Evolutionary conservation across 192 early-diverging fungal species (phyloP), one percentile per base, ranked within the genome.

Genomic region (Linderina pennispora): DNA sequence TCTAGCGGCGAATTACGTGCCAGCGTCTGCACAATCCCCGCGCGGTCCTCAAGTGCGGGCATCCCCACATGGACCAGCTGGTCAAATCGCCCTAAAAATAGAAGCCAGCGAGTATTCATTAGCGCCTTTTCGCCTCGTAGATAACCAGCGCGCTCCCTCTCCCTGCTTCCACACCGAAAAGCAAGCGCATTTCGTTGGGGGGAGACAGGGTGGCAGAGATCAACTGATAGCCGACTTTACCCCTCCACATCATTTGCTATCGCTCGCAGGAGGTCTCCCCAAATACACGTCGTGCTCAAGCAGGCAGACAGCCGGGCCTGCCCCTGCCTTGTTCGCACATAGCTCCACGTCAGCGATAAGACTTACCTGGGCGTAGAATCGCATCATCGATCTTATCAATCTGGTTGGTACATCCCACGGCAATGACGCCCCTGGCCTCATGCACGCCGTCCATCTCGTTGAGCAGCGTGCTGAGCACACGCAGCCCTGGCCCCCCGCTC

Each of bases 361-460:
- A n/a, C 32, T 48, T 77, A 76, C 82, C 86, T 47, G 87, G 87
- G 43, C 87, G 62, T 14, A 86, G 33, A 6, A 89, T 73, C 0
- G 87, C 87, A 58, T 89, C 92, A 48, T 99, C 96, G 36, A 99
- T 82, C 43, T 82, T 76, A 36, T 85, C 76, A 0, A 92, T 85
- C 36, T 86, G 71, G 56, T 94, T 99, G 0, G 96, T 97, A 77
- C 96, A 78, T 41, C 94, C 90, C 22, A 99, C 77, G 2, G 95
- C 84, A 33, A 98, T 71, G 3, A 99, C 91, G 1, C 82, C 80
- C 13, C 81, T 78, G 19, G 86, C 80, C 15, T 74, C 78, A 48
- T 96, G 88, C 13, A 99, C 87, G 23, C 97, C 97, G 59, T 99
- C 97, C 86, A 99, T 94, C 65, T 99, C 97, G 54, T 99, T 99